Evolutionary conservation across 768 basidiomycete genomes (phyloP), one percentile per base, ranked within the genome.

Genomic region (Amanita molliuscula): DNA sequence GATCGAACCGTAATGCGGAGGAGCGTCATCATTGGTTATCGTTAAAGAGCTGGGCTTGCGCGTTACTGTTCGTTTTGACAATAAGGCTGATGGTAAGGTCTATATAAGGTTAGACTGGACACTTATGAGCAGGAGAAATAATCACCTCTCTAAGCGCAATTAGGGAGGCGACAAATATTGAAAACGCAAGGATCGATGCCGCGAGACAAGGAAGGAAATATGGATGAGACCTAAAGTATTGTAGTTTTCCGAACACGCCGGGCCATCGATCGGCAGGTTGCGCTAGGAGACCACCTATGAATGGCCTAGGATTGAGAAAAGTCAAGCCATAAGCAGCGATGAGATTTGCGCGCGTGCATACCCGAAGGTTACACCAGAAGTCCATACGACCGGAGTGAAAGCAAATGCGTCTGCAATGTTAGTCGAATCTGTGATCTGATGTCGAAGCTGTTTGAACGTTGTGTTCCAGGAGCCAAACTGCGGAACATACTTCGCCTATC

Each of bases 361-460:
- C 67, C 59, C 68, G 6, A 64, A 47, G 0, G 66, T 69, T 0
- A 55, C 51, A 0, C 68, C 69, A 15, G 62, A 6, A 34, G 61
- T 63, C 69, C 68, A 70, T 47, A 65, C 62, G 10, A 69, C 52
- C 5, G 65, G 67, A 28, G 61, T 56, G n/a, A 65, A 50, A 0
- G 67, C 63, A 53, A 62, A 68, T 1, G 69, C 70, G 46, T 70
- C 67, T 0, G 65, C 68, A 15, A 66, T 60, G 53, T 72, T 72
- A 5, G 71, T 65, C 4, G 60, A 50, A 45, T 70, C 69, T 2
- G 67, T 70, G 6, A 67, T 71, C 76, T 3, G 70, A n/a, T n/a
- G n/a, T n/a, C n/a, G n/a, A 57, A 3, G 74, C 72, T 4, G 72
- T 73, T 72, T 28, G 11, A 37, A 34, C 7, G 29, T 13, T 21